Conservation (phyloP, 169 alveolate species). For the Pseudocohnilembus persalinus region DNA sequence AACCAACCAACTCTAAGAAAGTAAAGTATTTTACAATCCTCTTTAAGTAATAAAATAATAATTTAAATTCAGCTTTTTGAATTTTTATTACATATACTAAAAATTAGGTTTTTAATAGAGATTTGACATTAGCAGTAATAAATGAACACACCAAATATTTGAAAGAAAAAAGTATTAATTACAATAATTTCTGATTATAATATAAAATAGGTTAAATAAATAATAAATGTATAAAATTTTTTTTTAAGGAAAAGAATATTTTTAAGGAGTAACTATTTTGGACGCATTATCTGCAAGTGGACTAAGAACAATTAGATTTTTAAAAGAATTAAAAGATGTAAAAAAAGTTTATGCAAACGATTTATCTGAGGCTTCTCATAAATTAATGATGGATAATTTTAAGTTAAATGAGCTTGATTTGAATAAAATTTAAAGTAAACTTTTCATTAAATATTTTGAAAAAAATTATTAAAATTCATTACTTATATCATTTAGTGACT, state of each 20-base stretch:
- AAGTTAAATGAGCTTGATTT: constrained; percentile 60
- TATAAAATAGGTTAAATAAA: neutral
- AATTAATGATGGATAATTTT: constrained; percentile 69
- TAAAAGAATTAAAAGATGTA: constrained; percentile 66
- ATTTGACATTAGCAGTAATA: constrained; percentile 39
- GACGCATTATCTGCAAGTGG: constrained; percentile 87
- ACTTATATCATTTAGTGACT: constrained; percentile 18
- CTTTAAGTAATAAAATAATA: constrained; percentile 18
- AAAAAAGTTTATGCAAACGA: constrained; percentile 74
- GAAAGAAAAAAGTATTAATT: constrained; percentile 15
- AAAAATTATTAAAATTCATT: constrained; percentile 4
- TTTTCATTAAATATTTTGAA: neutral
- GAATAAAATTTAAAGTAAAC: constrained; percentile 30
- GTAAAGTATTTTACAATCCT: constrained; percentile 50
- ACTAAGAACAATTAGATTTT: constrained; percentile 73
- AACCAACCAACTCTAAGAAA: constrained; percentile 11
- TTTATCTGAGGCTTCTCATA: constrained; percentile 69
- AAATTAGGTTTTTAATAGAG: constrained; percentile 38
- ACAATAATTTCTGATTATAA: neutral
- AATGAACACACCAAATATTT: constrained; percentile 16
- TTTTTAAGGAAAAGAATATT: constrained; percentile 34
- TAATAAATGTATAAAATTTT: neutral
- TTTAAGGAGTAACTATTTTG: constrained; percentile 54
- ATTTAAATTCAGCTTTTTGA: neutral
- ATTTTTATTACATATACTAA: neutral